phyloP scores from a whole-genome alignment of 345 rosid species.

The Geranium brycei region DNA sequence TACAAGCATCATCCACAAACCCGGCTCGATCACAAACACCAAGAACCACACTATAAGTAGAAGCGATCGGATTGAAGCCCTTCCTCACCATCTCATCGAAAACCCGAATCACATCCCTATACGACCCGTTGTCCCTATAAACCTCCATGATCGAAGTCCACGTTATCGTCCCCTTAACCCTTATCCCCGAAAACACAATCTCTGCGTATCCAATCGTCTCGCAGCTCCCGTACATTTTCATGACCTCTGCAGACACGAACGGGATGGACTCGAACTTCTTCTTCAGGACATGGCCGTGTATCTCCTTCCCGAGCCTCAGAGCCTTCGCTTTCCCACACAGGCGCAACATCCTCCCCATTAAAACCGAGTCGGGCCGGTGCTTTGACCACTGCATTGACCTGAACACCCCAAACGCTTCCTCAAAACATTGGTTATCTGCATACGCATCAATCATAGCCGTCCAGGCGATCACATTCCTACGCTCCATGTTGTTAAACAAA shows the following conservation, averaged over 20 bases:
- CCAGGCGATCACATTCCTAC: constrained; percentile 55
- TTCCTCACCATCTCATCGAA: constrained; percentile 46
- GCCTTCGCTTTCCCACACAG: constrained; percentile 42
- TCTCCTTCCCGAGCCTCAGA: constrained; percentile 60
- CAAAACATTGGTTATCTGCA: constrained; percentile 23
- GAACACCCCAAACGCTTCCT: constrained; percentile 35
- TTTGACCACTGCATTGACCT: constrained; percentile 56
- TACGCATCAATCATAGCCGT: constrained; percentile 63
- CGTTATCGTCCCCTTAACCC: constrained; percentile 53
- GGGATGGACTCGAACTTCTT: constrained; percentile 46
- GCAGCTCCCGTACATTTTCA: constrained; percentile 64
- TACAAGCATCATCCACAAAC: constrained; percentile 50
- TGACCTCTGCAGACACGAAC: constrained; percentile 45
- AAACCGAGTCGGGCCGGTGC: constrained; percentile 62
- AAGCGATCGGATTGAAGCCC: constrained; percentile 48
- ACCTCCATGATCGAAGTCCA: constrained; percentile 84
- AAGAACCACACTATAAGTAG: constrained; percentile 51
- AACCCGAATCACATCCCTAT: constrained; percentile 36
- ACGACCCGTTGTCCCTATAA: constrained; percentile 30
- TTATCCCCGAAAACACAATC: constrained; percentile 37
- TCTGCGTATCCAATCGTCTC: constrained; percentile 37
- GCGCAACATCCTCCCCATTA: constrained; percentile 47
- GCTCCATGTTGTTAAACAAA: constrained; percentile 42
- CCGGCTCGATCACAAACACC: constrained; percentile 65
- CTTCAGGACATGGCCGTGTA: constrained; percentile 59